Evolutionary conservation across 768 basidiomycete genomes (phyloP), one percentile per base, ranked within the genome.

Genomic region (Lyophyllum semitale): DNA sequence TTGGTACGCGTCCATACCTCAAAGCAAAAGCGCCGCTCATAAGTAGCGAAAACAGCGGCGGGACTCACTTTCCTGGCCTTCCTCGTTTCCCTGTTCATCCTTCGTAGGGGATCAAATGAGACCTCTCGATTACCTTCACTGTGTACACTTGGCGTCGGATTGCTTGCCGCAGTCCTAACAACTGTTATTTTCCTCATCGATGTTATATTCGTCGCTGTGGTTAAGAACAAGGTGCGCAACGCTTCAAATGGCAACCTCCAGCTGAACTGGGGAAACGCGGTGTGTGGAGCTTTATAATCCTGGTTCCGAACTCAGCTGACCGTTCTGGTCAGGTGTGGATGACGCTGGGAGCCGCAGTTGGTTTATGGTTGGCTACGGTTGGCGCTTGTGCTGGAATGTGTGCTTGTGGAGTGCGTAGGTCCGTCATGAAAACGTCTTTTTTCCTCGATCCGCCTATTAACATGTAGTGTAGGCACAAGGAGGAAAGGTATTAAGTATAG

Each of bases 111-210:
- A 54, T 57, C 71, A 46, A 66, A 71, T 56, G 68, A 71, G 43
- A 67, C 71, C 33, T 68, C 76, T 20, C 72, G 76, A 32, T 59
- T 71, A 18, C 69, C 72, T 17, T 74, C 77, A 22, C 47, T 80
- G 54, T 40, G 74, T 59, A 75, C 76, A 3, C 61, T 80, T 46
- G 63, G 50, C 48, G 42, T 76, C 40, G 71, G 72, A 17, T 55
- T 73, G 55, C 53, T 80, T 25, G 74, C 82, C 15, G 72, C 77
- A 47, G 43, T 80, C 45, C 62, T 80, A 47, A 73, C 82, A 27
- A 81, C 81, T 20, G 63, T 80, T 57, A 72, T 76, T 55, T 83
- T 84, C 69, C 68, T 83, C 58, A 71, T 85, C 63, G 82, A 84
- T 67, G 68, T 81, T 53, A 75, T 79, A 57, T 66, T 81, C 55